A percentile compares a stretch with the other conserved stretches of the same genome.
phyloP scores from a whole-genome alignment of 352 stramenopile species.

The Phytophthora ramorum region DNA sequence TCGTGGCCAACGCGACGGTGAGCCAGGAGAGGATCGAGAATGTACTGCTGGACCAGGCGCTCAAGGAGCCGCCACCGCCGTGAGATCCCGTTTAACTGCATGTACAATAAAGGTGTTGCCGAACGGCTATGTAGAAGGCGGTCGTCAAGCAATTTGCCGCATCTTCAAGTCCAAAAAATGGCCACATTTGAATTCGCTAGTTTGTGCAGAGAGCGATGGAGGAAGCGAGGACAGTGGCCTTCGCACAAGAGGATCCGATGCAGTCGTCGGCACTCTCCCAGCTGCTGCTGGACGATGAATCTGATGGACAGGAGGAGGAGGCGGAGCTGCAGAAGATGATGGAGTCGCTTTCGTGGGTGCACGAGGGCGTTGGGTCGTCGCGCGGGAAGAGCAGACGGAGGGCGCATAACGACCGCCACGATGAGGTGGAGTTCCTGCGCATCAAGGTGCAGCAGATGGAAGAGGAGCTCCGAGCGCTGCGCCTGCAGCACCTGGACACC shows the following conservation, averaged over 20 bases:
- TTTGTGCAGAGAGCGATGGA: conserved; percentile 10
- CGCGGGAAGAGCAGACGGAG: conserved; percentile 21
- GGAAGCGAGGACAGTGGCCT: background rate
- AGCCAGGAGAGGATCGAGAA: conserved; percentile 60
- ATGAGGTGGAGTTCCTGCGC: conserved; percentile 47
- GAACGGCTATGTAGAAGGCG: background rate
- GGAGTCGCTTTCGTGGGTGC: conserved; percentile 20
- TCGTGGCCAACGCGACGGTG: conserved; percentile 38
- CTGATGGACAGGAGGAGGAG: conserved; percentile 10
- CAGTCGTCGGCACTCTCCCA: conserved; percentile 12
- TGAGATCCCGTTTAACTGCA: background rate
- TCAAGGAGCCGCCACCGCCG: conserved; percentile 4
- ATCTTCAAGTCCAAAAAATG: background rate
- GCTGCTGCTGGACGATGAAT: conserved; percentile 22
- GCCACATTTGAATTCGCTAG: conserved; percentile 19
- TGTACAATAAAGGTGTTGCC: background rate
- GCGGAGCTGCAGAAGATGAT: conserved; percentile 33
- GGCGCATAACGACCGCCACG: conserved; percentile 36
- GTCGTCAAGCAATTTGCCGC: background rate
- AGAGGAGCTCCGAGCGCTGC: conserved; percentile 28
- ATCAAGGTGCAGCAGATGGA: conserved; percentile 46
- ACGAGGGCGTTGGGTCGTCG: background rate
- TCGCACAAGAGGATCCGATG: background rate
- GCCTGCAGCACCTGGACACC: conserved; percentile 20
- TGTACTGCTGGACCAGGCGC: conserved; percentile 30